Evolutionary conservation across 179 eudicot species (phyloP), one percentile per base, ranked within the genome.

Genomic region (Carnegiea gigantea): DNA sequence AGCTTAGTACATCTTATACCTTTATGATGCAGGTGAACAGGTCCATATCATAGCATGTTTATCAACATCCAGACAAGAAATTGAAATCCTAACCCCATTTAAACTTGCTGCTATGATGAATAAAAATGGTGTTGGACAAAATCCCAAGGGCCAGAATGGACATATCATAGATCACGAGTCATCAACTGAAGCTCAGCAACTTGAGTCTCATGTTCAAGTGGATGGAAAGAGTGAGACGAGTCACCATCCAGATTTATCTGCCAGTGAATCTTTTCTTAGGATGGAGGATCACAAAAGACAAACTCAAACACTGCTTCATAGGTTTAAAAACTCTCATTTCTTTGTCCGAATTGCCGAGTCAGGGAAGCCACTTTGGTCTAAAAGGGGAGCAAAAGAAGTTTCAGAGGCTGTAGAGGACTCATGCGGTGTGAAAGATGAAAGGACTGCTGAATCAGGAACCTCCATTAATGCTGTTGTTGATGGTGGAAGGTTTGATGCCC

Each of bases 51-150:
- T 94, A 82, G 97, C 91, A 82, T 92, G 97, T 85, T 85, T 96
- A 81, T 96, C 99, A 53, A 89, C 95, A 21, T 87, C 86, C 82
- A 90, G 92, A 82, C 95, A 91, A 78, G 97, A 92, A 59, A 83
- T 87, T 70, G 99, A 92, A 89, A 88, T 92, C 57, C 89, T 96
- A 49, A 95, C 97, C 38, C 99, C 98, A 38, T 94, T 94, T 80
- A 96, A 94, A 88, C 92, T 96, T 88, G 98, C 99, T 82, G 99
- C 97, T 43, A 80, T 83, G 71, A 90, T 96, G 93, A 92, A 81
- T 82, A 94, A 90, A 82, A 94, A 90, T 87, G 92, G 90, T 18
- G 78, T 81, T 68, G 89, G 88, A 79, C 85, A 84, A 83, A 87
- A 82, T 76, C 67, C 86, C 65, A 85, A 86, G 77, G 87, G 84